Evolutionary conservation across 768 basidiomycete species (phyloP), one percentile per base, ranked within the genome.

Genomic region (Dioszegia crocea): DNA sequence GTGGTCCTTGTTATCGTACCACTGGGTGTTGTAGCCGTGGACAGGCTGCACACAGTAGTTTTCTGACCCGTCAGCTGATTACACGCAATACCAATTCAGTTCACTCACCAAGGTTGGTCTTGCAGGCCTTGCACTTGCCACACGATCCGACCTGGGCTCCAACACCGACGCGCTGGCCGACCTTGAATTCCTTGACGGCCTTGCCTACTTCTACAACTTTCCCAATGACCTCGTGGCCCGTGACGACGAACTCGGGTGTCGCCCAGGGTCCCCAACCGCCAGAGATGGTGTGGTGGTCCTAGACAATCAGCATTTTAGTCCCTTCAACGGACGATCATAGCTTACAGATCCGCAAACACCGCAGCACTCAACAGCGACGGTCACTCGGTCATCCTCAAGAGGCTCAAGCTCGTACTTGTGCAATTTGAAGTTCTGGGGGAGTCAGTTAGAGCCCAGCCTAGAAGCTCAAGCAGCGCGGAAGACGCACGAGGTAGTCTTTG

Each of bases 81-180:
- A 23, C 9, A 10, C 11, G 10, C 16, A 21, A 12, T 14, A n/a
- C 14, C 14, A 3, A 4, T 49, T 59, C 60, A 12, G 62, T 58
- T 38, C n/a, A 64, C 72, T 53, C 52, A 74, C 72, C 84, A 58
- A 82, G 80, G 59, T 81, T 79, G 19, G 74, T 68, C 53, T 80
- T 82, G 79, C 84, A 85, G 17, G 68, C 64, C 14, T 78, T 66
- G 69, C 84, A 86, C 38, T 73, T 48, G 33, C 79, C 74, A 78
- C 84, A 86, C 12, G 82, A 82, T 54, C 80, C 81, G 47, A 82
- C 81, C 59, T 84, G 83, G 14, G 76, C 78, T 17, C 81, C 80
- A 3, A 82, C 79, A 52, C 85, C 85, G 63, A 81, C 85, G 16
- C 82, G 76, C 68, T 86, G 83, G 14, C 85, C 85, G 21, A 81